Conservation (phyloP, 371 early-diverging fungal genomes). For the Lichtheimia hyalospora region DNA sequence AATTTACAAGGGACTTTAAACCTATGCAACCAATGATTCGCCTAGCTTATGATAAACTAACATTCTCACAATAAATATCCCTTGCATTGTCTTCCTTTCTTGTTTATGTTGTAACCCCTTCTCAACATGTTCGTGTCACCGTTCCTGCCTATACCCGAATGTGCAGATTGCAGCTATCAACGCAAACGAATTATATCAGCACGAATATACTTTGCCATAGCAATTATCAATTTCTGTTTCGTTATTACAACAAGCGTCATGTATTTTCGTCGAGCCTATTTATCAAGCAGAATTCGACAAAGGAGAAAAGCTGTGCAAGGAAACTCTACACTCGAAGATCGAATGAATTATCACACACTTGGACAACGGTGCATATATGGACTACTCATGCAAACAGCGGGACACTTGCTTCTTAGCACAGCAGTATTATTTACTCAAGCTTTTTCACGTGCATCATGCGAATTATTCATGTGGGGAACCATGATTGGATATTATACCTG, state of each 20-base stretch:
- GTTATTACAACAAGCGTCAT: slow-evolving; percentile 3
- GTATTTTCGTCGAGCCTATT: not conserved
- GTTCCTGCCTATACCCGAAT: not conserved
- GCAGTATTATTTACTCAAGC: slow-evolving; percentile 17
- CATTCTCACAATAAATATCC: too few species aligned
- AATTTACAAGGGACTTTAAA: too few species aligned
- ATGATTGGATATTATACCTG: slow-evolving; percentile 31
- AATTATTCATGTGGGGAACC: slow-evolving; percentile 25
- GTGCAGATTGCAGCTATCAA: not conserved
- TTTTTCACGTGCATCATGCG: slow-evolving; percentile 13
- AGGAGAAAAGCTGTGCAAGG: not conserved
- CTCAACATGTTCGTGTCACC: not conserved
- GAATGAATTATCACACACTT: slow-evolving; percentile 12
- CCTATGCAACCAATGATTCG: too few species aligned
- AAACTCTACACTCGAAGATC: not conserved
- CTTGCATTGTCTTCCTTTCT: too few species aligned
- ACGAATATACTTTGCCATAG: slow-evolving; percentile 9
- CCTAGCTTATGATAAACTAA: too few species aligned
- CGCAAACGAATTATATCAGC: not conserved
- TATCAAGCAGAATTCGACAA: not conserved
- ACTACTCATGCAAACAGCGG: slow-evolving; percentile 22
- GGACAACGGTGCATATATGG: slow-evolving; percentile 20
- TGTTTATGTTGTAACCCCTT: not conserved
- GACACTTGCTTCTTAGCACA: slow-evolving; percentile 29
- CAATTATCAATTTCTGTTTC: slow-evolving; percentile 6